phyloP scores from a whole-genome alignment of 495 filamentous ascomycete genomes.

The Penicillium steckii region DNA sequence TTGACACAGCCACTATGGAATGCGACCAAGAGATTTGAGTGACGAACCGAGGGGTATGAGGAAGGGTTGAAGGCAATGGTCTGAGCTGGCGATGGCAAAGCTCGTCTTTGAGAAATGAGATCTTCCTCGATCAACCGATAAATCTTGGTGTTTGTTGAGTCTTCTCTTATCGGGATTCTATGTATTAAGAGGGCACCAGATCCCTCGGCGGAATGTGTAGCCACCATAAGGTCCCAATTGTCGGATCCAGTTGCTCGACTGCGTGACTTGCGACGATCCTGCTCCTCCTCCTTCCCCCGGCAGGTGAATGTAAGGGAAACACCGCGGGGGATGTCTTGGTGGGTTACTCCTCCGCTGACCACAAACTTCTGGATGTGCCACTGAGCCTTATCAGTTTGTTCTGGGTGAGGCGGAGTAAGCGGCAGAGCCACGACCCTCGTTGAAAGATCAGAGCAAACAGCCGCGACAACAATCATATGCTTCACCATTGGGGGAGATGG shows the following conservation, averaged over 20 bases:
- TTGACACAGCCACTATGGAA: slow-evolving; percentile 68
- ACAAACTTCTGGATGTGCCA: slow-evolving; percentile 61
- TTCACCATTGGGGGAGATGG: slow-evolving; percentile 60
- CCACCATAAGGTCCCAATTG: slow-evolving; percentile 56
- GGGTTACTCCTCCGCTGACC: slow-evolving; percentile 49
- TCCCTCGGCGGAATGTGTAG: slow-evolving; percentile 64
- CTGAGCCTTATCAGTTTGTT: slow-evolving; percentile 32
- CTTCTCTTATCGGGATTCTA: slow-evolving; percentile 44
- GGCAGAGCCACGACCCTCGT: slow-evolving; percentile 72
- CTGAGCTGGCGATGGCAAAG: slow-evolving; percentile 62
- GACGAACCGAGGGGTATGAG: slow-evolving; percentile 53
- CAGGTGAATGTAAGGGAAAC: slow-evolving; percentile 67
- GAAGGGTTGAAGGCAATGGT: slow-evolving; percentile 74
- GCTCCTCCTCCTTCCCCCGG: slow-evolving; percentile 31
- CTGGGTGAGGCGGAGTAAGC: slow-evolving; percentile 66
- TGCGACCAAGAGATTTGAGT: slow-evolving; percentile 63
- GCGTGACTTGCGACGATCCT: slow-evolving; percentile 28
- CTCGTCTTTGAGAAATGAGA: slow-evolving; percentile 59
- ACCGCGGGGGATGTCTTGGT: slow-evolving; percentile 60
- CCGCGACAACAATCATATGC: slow-evolving; percentile 65
- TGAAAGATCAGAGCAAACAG: slow-evolving; percentile 67
- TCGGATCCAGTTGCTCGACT: slow-evolving; percentile 21
- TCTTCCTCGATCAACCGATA: slow-evolving; percentile 42
- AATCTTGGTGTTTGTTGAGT: slow-evolving; percentile 12
- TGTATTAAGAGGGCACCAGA: slow-evolving; percentile 61